Percentiles rank a stretch among this genome's conserved stretches.
phyloP scores from a whole-genome alignment of 148 eudicot species.

The Persicaria tinctoria region DNA sequence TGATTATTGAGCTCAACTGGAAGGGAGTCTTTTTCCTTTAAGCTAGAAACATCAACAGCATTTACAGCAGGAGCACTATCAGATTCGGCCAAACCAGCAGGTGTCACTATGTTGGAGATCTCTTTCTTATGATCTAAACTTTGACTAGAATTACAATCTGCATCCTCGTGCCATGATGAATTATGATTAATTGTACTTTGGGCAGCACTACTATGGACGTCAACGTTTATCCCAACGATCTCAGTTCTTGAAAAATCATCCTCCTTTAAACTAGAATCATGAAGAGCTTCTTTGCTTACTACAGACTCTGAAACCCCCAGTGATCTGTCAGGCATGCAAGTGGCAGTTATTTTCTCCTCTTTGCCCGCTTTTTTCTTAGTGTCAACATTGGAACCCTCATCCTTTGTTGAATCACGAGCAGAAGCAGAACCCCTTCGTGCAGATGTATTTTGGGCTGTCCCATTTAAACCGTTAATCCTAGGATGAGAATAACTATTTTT shows the following conservation, averaged over 20 bases:
- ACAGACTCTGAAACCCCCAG: not conserved
- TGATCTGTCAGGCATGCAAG: not conserved
- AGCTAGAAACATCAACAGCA: conserved; percentile 17
- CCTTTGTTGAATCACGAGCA: conserved; percentile 6
- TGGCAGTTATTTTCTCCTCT: conserved; percentile 5
- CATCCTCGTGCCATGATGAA: not conserved
- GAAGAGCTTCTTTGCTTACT: not conserved
- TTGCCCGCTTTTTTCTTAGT: conserved; percentile 4
- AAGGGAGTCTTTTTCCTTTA: conserved; percentile 7
- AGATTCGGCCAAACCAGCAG: conserved; percentile 8
- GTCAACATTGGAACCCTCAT: not conserved
- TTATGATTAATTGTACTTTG: conserved; percentile 8
- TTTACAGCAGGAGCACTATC: conserved; percentile 13
- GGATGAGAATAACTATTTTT: not conserved
- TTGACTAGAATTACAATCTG: conserved; percentile 13
- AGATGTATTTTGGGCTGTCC: not conserved
- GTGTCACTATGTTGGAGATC: conserved; percentile 2
- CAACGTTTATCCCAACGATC: conserved; percentile 16
- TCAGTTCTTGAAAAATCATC: not conserved
- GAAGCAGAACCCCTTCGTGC: not conserved
- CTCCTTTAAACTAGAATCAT: not conserved
- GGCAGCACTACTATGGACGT: conserved; percentile 6
- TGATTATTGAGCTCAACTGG: conserved; percentile 14
- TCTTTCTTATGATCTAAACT: not conserved
- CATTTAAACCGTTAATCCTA: not conserved